Percentiles rank a stretch among this genome's conserved stretches.
Evolutionary conservation across 129 eudicot species (phyloP).

Genomic region (Flaveria linearis): DNA sequence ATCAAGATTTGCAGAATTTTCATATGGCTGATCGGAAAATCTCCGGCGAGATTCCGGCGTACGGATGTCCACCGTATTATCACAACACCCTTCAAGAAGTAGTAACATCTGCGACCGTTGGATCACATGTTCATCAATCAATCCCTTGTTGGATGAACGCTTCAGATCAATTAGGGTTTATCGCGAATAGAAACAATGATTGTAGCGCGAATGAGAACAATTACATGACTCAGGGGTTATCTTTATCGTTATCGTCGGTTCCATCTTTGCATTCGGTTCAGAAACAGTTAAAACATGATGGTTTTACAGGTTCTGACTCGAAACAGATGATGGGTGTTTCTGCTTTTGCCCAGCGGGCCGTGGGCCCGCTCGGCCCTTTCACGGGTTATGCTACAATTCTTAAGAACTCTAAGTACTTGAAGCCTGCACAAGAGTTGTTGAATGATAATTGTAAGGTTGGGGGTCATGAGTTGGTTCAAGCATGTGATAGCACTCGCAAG

Average conservation of each 20-base stretch:
- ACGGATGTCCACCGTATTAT: constrained; percentile 37
- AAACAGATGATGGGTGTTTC: constrained; percentile 28
- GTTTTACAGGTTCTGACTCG: constrained; percentile 15
- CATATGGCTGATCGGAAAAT: constrained; percentile 36
- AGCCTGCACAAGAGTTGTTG: constrained; percentile 70
- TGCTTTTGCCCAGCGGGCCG: constrained; percentile 38
- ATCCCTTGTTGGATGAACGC: constrained; percentile 44
- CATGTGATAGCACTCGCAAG: constrained; percentile 38
- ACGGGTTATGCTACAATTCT: constrained; percentile 82
- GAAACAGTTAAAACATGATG: background rate
- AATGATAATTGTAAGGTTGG: constrained; percentile 54
- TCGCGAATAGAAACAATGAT: constrained; percentile 27
- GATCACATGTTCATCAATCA: constrained; percentile 39
- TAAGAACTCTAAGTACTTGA: constrained; percentile 68
- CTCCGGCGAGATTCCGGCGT: constrained; percentile 34
- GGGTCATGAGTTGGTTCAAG: constrained; percentile 32
- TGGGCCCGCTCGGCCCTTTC: constrained; percentile 85
- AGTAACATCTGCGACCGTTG: constrained; percentile 43
- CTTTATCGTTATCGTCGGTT: constrained; percentile 66
- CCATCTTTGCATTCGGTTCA: constrained; percentile 34
- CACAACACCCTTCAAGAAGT: constrained; percentile 61
- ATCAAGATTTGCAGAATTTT: constrained; percentile 32
- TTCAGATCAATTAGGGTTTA: constrained; percentile 37
- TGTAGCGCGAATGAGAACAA: constrained; percentile 28
- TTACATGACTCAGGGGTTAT: constrained; percentile 29